Evolutionary conservation across 441 rosid species (phyloP).

Genomic region (Adansonia gregorii): DNA sequence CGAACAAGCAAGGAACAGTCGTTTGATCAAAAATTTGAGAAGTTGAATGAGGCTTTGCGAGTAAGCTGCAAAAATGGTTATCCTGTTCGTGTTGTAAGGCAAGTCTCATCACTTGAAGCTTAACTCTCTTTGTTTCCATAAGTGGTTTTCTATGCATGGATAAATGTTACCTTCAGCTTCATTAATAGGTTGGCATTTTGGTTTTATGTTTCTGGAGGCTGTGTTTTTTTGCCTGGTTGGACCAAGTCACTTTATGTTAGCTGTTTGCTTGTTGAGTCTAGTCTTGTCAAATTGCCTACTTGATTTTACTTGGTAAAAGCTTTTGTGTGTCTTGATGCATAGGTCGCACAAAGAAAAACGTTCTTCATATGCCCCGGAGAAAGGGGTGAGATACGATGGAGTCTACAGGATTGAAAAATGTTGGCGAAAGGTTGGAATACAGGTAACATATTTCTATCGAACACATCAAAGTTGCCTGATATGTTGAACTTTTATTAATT

Average conservation of each 20-base stretch:
- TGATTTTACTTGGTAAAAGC: constrained; percentile 1
- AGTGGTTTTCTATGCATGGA: not conserved
- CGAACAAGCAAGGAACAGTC: constrained; percentile 66
- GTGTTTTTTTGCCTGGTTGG: not conserved
- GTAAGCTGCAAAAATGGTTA: constrained; percentile 68
- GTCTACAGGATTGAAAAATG: constrained; percentile 68
- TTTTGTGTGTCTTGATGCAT: not conserved
- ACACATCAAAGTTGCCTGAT: constrained; percentile 7
- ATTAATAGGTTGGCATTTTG: constrained; percentile 8
- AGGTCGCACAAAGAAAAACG: constrained; percentile 71
- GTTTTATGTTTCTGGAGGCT: not conserved
- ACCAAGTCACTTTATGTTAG: not conserved
- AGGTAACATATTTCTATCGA: constrained; percentile 34
- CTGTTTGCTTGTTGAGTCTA: not conserved
- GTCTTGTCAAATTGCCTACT: not conserved
- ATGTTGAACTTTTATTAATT: not conserved
- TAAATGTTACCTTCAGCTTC: not conserved
- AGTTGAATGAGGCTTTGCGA: constrained; percentile 57
- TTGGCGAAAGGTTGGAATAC: constrained; percentile 67
- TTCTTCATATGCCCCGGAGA: constrained; percentile 67
- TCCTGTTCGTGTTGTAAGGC: constrained; percentile 76
- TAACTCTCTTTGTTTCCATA: not conserved
- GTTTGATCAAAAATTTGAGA: constrained; percentile 59
- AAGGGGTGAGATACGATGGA: constrained; percentile 67
- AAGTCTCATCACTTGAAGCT: constrained; percentile 26